These are phyloP conservation scores for Cladophialophora bantiana DNA, from an alignment of 2,329 filamentous ascomycete genomes.

Conservation along the genomic window DNA sequence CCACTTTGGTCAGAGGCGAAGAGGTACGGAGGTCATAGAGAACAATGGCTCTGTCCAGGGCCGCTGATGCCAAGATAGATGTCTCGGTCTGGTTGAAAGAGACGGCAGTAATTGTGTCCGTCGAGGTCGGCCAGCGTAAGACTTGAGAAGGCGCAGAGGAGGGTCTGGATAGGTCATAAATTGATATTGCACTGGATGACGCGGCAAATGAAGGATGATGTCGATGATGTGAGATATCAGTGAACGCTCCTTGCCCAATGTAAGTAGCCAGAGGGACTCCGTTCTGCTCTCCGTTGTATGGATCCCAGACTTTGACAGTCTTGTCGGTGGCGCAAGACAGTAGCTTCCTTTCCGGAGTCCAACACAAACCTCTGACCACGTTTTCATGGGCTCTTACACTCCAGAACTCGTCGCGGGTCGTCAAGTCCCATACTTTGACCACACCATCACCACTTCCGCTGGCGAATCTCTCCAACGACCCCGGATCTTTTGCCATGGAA, in stretches of 20 bases:
- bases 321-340: constrained; percentile 86
- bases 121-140: constrained; percentile 83
- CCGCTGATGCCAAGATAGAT: constrained; percentile 83
- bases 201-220: constrained; percentile 78
- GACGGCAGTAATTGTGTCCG: constrained; percentile 87
- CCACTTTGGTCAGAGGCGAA: constrained; percentile 79
- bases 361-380: constrained; percentile 88
- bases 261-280: constrained; percentile 81
- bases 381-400: constrained; percentile 86
- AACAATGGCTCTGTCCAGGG: constrained; percentile 83
- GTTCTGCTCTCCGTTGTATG: constrained; percentile 74
- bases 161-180: constrained; percentile 86
- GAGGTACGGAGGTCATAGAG: constrained; percentile 92
- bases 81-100: constrained; percentile 95
- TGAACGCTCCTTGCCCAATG: constrained; percentile 83
- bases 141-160: constrained; percentile 80
- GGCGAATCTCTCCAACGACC: constrained; percentile 74
- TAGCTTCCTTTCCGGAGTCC: constrained; percentile 84
- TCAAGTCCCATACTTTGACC: constrained; percentile 89
- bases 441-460: constrained; percentile 91
- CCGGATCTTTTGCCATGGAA: constrained; percentile 79
- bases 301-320: constrained; percentile 89
- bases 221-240: constrained; percentile 81
- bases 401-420: constrained; percentile 75
- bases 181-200: constrained; percentile 77